Conservation (phyloP, 2,329 filamentous ascomycete species). For the Corinectria fuckeliana region DNA sequence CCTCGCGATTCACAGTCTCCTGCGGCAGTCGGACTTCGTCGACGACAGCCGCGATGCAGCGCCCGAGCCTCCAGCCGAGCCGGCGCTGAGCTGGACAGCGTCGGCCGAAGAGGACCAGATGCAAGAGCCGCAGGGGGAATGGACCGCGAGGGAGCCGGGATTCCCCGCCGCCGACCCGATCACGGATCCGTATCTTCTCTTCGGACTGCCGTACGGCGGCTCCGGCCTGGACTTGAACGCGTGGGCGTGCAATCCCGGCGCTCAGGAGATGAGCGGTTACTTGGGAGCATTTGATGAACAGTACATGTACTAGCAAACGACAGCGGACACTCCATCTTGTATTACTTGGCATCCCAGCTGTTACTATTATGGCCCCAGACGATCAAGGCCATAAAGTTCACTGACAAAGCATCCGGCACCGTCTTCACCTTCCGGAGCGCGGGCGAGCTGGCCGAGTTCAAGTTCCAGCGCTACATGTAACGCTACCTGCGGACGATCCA, state of each 20-base stretch:
- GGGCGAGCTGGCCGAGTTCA: conserved; percentile 57
- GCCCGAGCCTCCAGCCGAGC: conserved; percentile 28
- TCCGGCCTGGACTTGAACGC: conserved; percentile 29
- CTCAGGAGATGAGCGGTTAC: conserved; percentile 25
- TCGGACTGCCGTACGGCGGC: conserved; percentile 32
- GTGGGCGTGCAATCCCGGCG: conserved; percentile 27
- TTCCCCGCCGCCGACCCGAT: conserved; percentile 17
- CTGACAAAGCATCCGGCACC: conserved; percentile 54
- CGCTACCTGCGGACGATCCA: conserved; percentile 60
- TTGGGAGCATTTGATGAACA: conserved; percentile 33
- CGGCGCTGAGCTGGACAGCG: conserved; percentile 27
- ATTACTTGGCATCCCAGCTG: not conserved
- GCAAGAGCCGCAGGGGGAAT: conserved; percentile 21
- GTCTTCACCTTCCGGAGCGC: conserved; percentile 52
- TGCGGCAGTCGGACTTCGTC: conserved; percentile 48
- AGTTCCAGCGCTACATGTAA: conserved; percentile 64
- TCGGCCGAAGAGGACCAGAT: conserved; percentile 32
- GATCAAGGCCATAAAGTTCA: conserved; percentile 39
- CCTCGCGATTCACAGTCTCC: conserved; percentile 49
- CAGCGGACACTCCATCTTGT: not conserved
- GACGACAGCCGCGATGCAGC: conserved; percentile 47
- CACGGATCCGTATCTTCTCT: conserved; percentile 29
- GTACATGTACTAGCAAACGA: conserved; percentile 36
- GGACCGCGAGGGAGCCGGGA: conserved; percentile 15
- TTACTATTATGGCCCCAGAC: not conserved